phyloP scores from a whole-genome alignment of 1,139 yeast genomes.

The Magnusiomyces paraingens region DNA sequence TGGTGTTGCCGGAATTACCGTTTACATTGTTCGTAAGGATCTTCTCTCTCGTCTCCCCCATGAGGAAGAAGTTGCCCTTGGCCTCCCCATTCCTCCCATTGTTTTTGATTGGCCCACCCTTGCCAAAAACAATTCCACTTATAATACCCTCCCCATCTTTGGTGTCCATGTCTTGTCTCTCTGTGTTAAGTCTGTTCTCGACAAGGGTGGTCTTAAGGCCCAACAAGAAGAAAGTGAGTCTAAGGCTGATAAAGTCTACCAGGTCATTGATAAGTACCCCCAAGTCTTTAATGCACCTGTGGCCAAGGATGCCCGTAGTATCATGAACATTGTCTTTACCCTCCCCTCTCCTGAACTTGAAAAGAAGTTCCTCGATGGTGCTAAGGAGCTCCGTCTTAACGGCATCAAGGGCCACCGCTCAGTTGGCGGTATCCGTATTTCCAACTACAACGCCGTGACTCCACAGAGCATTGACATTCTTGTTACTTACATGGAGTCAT shows the following conservation, averaged over 20 bases:
- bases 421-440: constrained; percentile 95
- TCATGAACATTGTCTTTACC: constrained; percentile 91
- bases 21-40: constrained; percentile 79
- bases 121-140: constrained; percentile 82
- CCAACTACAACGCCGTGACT: constrained; percentile 77
- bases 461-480: constrained; percentile 56
- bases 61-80: constrained; percentile 50
- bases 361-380: constrained; percentile 56
- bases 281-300: constrained; percentile 62
- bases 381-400: constrained; percentile 49
- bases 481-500: constrained; percentile 53
- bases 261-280: constrained; percentile 59
- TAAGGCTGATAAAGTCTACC: constrained; percentile 60
- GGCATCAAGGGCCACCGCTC: constrained; percentile 96
- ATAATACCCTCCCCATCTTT: constrained; percentile 92
- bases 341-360: constrained; percentile 54
- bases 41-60: constrained; percentile 64
- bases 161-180: constrained; percentile 79
- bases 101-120: constrained; percentile 85
- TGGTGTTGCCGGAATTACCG: constrained; percentile 91
- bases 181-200: constrained; percentile 58
- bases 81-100: constrained; percentile 75
- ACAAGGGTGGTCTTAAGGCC: constrained; percentile 51
- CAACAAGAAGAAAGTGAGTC: constrained; percentile 53
- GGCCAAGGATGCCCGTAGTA: constrained; percentile 56